Evolutionary conservation across 441 rosid genomes (phyloP).

Genomic region (Adansonia gregorii): DNA sequence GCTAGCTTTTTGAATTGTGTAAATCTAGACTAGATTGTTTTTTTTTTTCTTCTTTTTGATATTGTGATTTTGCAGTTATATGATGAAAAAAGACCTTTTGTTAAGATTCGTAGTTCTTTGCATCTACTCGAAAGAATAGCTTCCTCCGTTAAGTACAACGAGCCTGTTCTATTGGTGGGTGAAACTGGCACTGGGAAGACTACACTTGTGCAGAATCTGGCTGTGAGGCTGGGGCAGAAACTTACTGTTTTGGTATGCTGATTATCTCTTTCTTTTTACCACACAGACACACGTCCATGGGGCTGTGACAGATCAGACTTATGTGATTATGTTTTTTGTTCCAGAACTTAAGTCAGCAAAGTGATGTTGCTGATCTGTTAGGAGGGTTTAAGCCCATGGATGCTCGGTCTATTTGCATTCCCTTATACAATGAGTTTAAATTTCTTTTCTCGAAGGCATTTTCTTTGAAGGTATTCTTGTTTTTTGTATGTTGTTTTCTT

Average conservation of each 20-base stretch:
- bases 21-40: constrained; percentile 27
- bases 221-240: constrained; percentile 80
- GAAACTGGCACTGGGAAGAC: constrained; percentile 99
- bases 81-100: constrained; percentile 64
- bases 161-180: constrained; percentile 97
- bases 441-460: constrained; percentile 60
- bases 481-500: constrained; percentile 25
- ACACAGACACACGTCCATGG: background rate
- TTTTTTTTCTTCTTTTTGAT: constrained; percentile 32
- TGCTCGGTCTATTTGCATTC: constrained; percentile 67
- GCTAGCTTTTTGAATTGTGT: constrained; percentile 33
- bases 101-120: constrained; percentile 78
- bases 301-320: constrained; percentile 10
- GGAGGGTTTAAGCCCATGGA: constrained; percentile 99
- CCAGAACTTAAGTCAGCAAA: constrained; percentile 99
- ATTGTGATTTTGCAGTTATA: constrained; percentile 51
- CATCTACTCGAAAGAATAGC: constrained; percentile 83
- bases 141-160: constrained; percentile 78
- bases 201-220: constrained; percentile 93
- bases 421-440: constrained; percentile 74
- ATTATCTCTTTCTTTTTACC: constrained; percentile 18
- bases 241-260: constrained; percentile 87
- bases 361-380: constrained; percentile 93
- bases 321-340: constrained; percentile 29
- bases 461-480: constrained; percentile 50